Conservation (phyloP, 2,329 filamentous ascomycete species). For the Lasiodiplodia theobromae region DNA sequence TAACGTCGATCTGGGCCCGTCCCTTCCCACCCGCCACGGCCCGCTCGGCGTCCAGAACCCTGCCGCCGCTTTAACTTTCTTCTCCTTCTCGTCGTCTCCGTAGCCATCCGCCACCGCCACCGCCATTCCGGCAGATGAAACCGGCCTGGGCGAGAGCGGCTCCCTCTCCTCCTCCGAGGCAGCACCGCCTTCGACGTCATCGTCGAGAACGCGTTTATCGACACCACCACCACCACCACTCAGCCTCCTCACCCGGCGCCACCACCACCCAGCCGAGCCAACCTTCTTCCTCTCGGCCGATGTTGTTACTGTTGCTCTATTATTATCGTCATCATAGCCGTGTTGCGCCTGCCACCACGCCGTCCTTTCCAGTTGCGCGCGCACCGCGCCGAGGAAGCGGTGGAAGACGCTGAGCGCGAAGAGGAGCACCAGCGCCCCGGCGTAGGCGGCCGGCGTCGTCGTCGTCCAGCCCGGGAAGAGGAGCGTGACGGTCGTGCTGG, state of each 20-base stretch:
- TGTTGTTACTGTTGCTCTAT: neutral
- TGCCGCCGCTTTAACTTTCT: neutral
- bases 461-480: constrained; percentile 42
- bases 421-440: constrained; percentile 39
- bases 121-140: neutral
- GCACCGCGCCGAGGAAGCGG: constrained; percentile 41
- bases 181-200: neutral
- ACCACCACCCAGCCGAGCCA: no score
- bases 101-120: neutral
- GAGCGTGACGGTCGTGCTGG: constrained; percentile 40
- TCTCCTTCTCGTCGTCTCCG: neutral
- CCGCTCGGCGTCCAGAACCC: constrained; percentile 36
- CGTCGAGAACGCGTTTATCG: neutral
- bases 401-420: constrained; percentile 40
- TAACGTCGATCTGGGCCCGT: constrained; percentile 35
- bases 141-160: neutral
- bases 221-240: no score
- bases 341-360: no score
- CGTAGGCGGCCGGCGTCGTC: constrained; percentile 37
- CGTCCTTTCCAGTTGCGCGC: constrained; percentile 37
- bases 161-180: neutral
- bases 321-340: no score
- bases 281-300: no score
- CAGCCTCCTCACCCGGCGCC: no score
- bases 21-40: constrained; percentile 36